A percentile compares a stretch with the other conserved stretches of the same genome.
phyloP scores from a whole-genome alignment of 2,329 filamentous ascomycete species.

The Massarina eburnea region DNA sequence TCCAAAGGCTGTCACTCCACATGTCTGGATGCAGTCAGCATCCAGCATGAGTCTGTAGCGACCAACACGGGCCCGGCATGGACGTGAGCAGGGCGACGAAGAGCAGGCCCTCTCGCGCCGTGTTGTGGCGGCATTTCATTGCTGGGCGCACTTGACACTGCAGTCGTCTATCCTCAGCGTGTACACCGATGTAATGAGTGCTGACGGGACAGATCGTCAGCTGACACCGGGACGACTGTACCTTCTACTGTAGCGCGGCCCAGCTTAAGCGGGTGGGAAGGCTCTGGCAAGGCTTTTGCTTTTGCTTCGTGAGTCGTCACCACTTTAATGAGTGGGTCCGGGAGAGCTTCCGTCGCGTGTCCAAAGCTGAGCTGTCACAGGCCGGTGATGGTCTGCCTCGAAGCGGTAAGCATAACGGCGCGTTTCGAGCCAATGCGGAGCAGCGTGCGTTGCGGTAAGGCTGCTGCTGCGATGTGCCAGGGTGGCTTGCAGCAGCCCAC shows the following conservation, averaged over 20 bases:
- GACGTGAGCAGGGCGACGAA: constrained; percentile 24
- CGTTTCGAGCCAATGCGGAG: constrained; percentile 29
- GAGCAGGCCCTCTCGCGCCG: too few species aligned
- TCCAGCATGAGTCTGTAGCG: constrained; percentile 26
- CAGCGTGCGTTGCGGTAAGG: constrained; percentile 36
- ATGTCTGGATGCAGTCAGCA: constrained; percentile 25
- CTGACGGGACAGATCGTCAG: constrained; percentile 24
- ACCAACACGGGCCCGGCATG: constrained; percentile 19
- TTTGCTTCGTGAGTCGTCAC: constrained; percentile 1
- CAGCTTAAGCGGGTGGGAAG: too few species aligned
- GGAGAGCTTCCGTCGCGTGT: constrained; percentile 31
- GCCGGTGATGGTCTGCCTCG: constrained; percentile 19
- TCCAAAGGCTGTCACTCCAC: constrained; percentile 19
- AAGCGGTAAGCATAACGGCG: constrained; percentile 38
- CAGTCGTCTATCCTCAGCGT: constrained; percentile 21
- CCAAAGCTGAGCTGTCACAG: constrained; percentile 30
- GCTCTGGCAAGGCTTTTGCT: background rate
- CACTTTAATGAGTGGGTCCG: constrained; percentile 17
- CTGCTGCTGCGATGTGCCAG: constrained; percentile 34
- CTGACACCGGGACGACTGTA: constrained; percentile 24
- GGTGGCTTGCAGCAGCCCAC: constrained; percentile 37
- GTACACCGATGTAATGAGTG: constrained; percentile 7
- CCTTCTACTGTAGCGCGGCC: too few species aligned
- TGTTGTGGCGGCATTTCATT: background rate
- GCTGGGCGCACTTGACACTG: constrained; percentile 4